Base-by-base conservation (phyloP, 1,139 yeast genomes). In the Pichia cactophila region DNA sequence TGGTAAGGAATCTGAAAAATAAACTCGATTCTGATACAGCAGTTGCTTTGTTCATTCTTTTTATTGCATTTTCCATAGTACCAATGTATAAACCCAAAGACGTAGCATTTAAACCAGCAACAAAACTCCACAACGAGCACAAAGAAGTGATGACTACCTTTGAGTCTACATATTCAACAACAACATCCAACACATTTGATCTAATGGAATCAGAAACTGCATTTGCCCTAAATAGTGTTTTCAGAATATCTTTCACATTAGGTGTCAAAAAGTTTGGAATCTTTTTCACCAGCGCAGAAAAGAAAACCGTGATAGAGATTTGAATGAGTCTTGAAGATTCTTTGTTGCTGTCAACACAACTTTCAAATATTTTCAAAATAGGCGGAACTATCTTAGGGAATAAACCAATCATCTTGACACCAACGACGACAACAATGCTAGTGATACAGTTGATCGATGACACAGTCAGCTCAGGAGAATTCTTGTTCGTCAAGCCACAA, bases 201-300 rank as follows among this genome's bases (percentile, higher is more conserved):
- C 95, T 77, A 41, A 86, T 74, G 7, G 77, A 68, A 43, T 73
- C 74, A 16, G 80, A 77, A 47, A 86, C 83, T 43, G 71, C 71
- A 46, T 74, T 72, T 46, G 88, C 79, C 43, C 71, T 69, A 56
- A 88, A 76, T 26, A 84, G 69, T 12, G 82, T 71, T 48, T 72
- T 68, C 52, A 88, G 67, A 46, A 87, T 75, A 47, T 80, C 79
- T 50, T 75, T 76, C 58, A 89, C 70, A 56, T 81, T 81, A 9
- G 94, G 80, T 23, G 80, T 72, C 70, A 92, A 77, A 64, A 92
- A 92, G 14, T 88, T 83, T 39, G 98, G 97, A 57, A 94, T 82
- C 60, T 87, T 81, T 66, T 84, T 87, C 46, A 90, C 71, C 61
- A 88, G 74, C 44, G 90, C 78, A 5, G 96, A 81, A 53, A 87